These are phyloP conservation scores for Apiospora sp. DNA, from an alignment of 2,329 filamentous ascomycete genomes.

Conservation along the genomic window DNA sequence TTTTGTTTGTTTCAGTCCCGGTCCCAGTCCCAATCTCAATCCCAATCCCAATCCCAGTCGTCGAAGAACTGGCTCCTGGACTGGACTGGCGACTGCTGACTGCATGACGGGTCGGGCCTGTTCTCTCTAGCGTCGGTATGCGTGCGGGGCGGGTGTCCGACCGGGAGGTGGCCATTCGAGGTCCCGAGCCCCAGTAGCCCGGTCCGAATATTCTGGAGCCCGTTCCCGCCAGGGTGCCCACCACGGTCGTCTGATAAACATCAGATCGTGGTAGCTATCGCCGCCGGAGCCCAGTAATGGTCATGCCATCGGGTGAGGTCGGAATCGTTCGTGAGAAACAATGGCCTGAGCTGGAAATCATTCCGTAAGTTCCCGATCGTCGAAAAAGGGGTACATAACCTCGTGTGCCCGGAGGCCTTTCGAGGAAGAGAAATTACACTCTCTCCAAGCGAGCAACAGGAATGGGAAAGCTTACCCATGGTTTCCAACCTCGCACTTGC, in stretches of 20 bases:
- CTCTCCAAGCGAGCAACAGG: background rate
- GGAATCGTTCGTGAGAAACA: background rate
- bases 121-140: slow-evolving; percentile 18
- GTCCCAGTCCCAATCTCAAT: background rate
- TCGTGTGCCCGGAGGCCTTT: background rate
- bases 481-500: background rate
- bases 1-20: slow-evolving; percentile 2
- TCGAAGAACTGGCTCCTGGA: background rate
- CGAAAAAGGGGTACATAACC: slow-evolving; percentile 4
- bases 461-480: background rate
- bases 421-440: background rate
- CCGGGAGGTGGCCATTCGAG: background rate
- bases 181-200: slow-evolving; percentile 5
- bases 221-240: slow-evolving; percentile 5
- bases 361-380: slow-evolving; percentile 13
- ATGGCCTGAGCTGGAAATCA: background rate
- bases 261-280: slow-evolving; percentile 16
- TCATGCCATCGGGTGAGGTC: slow-evolving; percentile 13
- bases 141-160: slow-evolving; percentile 2
- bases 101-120: slow-evolving; percentile 18
- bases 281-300: slow-evolving; percentile 9
- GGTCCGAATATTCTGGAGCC: slow-evolving; percentile 18
- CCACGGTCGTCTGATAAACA: slow-evolving; percentile 16
- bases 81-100: background rate
- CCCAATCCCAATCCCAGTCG: background rate